These are phyloP conservation scores for Scedosporium minutisporum DNA, from an alignment of 2,329 filamentous ascomycete species.

Conservation along the genomic window DNA sequence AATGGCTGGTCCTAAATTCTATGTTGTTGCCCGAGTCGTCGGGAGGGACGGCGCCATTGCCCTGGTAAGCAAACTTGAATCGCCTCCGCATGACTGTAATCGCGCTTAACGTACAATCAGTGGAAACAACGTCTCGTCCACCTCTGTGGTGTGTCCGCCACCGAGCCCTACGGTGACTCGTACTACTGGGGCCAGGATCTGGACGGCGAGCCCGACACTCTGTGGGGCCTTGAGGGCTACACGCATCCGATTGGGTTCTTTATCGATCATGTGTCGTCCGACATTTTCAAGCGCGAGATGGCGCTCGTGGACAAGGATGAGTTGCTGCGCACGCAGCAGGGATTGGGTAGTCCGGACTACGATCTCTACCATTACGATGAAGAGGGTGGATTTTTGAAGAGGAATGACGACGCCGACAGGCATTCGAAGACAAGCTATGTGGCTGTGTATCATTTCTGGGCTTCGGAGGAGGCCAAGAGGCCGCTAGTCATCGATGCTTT, in stretches of 20 bases:
- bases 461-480: conserved; percentile 3
- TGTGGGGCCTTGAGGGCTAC: conserved; percentile 14
- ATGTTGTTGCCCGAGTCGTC: not conserved
- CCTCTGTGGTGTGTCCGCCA: conserved; percentile 12
- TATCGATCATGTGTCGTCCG: conserved; percentile 12
- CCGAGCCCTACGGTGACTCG: conserved; percentile 11
- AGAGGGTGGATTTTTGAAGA: conserved; percentile 9
- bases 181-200: conserved; percentile 14
- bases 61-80: not conserved
- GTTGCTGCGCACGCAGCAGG: conserved; percentile 9
- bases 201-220: conserved; percentile 12
- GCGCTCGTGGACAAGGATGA: conserved; percentile 10
- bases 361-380: conserved; percentile 13
- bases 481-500: not conserved
- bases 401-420: conserved; percentile 8
- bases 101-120: not conserved
- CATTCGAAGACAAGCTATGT: conserved; percentile 9
- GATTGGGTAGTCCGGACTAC: conserved; percentile 10
- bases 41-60: not conserved
- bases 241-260: conserved; percentile 14
- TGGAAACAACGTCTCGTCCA: conserved; percentile 8
- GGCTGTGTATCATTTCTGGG: conserved; percentile 11
- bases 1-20: not conserved
- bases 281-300: conserved; percentile 13
- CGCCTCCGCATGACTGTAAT: too few species aligned